A percentile compares a stretch with the other conserved stretches of the same genome.
phyloP scores from a whole-genome alignment of 163 green algal genomes.

The Scenedesmus sp. region DNA sequence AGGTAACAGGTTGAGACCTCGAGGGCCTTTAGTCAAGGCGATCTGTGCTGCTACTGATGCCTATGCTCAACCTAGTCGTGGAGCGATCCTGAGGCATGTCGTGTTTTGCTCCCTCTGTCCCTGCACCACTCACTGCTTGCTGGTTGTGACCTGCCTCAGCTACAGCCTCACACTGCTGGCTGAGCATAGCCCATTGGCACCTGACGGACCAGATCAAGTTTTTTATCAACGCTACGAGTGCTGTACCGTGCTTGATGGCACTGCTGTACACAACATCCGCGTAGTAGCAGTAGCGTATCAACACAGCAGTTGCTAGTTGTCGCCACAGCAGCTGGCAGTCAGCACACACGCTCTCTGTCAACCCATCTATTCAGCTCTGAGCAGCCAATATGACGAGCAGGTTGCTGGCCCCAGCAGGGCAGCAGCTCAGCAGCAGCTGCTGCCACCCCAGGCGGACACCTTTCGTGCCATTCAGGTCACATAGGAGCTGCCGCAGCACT shows the following conservation, averaged over 20 bases:
- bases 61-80: background rate
- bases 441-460: background rate
- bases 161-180: background rate
- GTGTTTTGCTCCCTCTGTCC: background rate
- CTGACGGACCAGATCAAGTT: background rate
- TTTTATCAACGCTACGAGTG: background rate
- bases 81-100: background rate
- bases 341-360: background rate
- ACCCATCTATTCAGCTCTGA: background rate
- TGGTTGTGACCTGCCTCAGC: background rate
- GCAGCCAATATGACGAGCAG: background rate
- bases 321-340: background rate
- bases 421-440: background rate
- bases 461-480: background rate
- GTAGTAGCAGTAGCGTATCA: background rate
- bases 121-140: background rate
- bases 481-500: background rate
- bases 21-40: too few relatives aligned
- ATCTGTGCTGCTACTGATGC: background rate
- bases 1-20: too few relatives aligned
- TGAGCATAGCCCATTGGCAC: conserved; percentile 5
- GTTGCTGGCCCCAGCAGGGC: conserved; percentile 1
- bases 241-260: background rate
- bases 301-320: background rate
- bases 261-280: background rate